Base-by-base conservation (phyloP, 2,329 filamentous ascomycete genomes). In the Trichoderma atrobrunneum region DNA sequence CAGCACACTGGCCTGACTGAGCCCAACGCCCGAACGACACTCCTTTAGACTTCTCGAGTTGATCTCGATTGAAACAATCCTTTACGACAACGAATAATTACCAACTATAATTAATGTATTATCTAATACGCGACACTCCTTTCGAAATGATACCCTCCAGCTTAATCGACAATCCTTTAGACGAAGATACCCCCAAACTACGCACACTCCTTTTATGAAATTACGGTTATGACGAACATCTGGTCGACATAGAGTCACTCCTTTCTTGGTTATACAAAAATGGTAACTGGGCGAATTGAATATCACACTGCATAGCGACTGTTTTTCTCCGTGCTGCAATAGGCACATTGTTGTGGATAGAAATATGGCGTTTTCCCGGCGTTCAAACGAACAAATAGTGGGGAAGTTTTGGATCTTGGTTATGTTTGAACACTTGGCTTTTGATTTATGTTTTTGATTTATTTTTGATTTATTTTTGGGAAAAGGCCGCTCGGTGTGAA, bases 251-350 rank as follows among this genome's bases (percentile, higher is more conserved):
- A 82, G 80, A 82, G 77, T 82, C 83, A 81, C 81, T 85, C 84
- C 83, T 84, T 85, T 70, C n/a, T 16, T 32, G 57, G 57, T 43
- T 62, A 70, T 24, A 69, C 57, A 69, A 70, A 68, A 70, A 81
- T 79, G 80, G 79, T 81, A 74, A 78, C 74, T 80, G 73, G 74
- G 75, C 74, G 73, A 75, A 82, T 80, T 80, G 83, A 83, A 74
- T 72, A 75, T 77, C 73, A 82, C 83, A 85, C 81, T 87, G 85
- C 86, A 88, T 87, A 87, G 86, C 86, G 85, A 84, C 84, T 85
- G 82, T 84, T 60, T 84, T 71, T 83, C 78, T 74, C 24, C 48
- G 59, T 72, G 72, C 68, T 71, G 30, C 57, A 34, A 67, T 34
- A 68, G n/a, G 71, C 71, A 72, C 57, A 64, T 56, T 67, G 21